phyloP scores from a whole-genome alignment of 2,329 filamentous ascomycete genomes.

The Aspergillus thermomutatus region DNA sequence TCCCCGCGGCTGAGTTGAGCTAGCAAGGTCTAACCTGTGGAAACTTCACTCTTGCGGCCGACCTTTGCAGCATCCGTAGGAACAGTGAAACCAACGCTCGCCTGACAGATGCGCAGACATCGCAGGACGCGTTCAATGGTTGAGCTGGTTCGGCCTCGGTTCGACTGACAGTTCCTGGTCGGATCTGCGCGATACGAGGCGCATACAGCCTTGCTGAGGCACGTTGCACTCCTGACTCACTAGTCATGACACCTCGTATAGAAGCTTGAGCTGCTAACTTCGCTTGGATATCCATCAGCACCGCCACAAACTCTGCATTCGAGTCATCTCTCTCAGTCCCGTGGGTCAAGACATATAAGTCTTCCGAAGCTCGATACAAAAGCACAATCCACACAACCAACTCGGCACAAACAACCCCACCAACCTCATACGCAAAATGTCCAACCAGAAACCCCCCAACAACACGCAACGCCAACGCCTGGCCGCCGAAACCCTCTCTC shows the following conservation, averaged over 20 bases:
- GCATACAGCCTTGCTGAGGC: background rate
- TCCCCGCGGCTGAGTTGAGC: too few relatives aligned
- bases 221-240: background rate
- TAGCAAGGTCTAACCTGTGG: too few relatives aligned
- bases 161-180: background rate
- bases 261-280: background rate
- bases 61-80: too few relatives aligned
- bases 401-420: background rate
- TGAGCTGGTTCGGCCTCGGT: background rate
- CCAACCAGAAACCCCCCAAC: conserved; percentile 2
- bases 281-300: too few relatives aligned
- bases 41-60: too few relatives aligned
- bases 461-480: conserved; percentile 8
- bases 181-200: background rate
- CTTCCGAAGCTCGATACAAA: background rate
- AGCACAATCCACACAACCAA: background rate
- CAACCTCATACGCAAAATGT: background rate
- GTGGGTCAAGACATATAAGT: background rate
- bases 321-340: background rate
- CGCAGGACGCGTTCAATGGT: background rate
- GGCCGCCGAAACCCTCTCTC: conserved; percentile 4
- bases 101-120: background rate
- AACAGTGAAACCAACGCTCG: too few relatives aligned
- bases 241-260: background rate
- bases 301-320: background rate